phyloP scores from a whole-genome alignment of 495 filamentous ascomycete genomes.

The Eremomyces bilateralis region DNA sequence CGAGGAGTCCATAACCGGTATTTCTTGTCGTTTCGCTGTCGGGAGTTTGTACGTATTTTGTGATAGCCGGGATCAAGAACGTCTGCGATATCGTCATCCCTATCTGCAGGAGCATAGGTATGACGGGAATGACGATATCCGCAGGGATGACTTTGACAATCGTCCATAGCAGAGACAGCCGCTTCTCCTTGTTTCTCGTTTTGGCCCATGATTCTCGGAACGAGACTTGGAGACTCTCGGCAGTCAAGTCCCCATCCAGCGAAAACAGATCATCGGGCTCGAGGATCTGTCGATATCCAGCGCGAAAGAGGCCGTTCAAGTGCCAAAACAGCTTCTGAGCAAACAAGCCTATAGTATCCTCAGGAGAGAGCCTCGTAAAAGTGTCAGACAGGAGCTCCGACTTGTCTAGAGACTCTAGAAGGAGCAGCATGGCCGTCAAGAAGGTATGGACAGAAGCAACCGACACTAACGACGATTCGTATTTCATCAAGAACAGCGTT shows the following conservation, averaged over 20 bases:
- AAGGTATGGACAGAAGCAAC: conserved; percentile 7
- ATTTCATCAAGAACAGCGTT: conserved; percentile 9
- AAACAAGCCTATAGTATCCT: conserved; percentile 9
- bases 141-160: conserved; percentile 3
- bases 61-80: conserved; percentile 7
- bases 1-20: conserved; percentile 8
- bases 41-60: conserved; percentile 2
- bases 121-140: conserved; percentile 5
- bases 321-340: conserved; percentile 5
- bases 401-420: conserved; percentile 10
- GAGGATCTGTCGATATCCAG: neutral
- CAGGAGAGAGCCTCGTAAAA: conserved; percentile 6
- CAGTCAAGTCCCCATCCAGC: conserved; percentile 7
- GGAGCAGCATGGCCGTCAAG: conserved; percentile 5
- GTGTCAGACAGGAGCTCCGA: conserved; percentile 3
- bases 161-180: conserved; percentile 1
- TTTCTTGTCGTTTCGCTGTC: neutral
- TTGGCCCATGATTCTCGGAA: conserved; percentile 4
- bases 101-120: conserved; percentile 6
- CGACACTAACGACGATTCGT: conserved; percentile 2
- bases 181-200: conserved; percentile 2
- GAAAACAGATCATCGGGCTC: neutral
- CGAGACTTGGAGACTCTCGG: neutral
- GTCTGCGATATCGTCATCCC: conserved; percentile 8
- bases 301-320: conserved; percentile 6